Base-by-base conservation (phyloP, 1,139 yeast species). In the Yamadazyma atlantica region DNA sequence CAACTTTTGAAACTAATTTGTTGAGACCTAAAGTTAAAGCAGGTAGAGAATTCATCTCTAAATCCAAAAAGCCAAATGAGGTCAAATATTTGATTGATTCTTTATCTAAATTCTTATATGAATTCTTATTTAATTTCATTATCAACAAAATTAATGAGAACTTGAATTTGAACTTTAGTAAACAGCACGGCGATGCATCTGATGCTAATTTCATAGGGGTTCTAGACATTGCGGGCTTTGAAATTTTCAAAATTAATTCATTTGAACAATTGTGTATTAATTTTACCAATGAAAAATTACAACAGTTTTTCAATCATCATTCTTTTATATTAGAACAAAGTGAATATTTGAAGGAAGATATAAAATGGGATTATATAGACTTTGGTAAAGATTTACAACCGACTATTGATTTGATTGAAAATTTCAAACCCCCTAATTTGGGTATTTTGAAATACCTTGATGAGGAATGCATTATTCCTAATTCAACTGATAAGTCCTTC, bases 211-310 rank as follows among this genome's bases (percentile, higher is more conserved):
- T 84, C 50, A 88, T 92, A 50, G 98, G 99, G 2, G 94, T 94
- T 3, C 69, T 92, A 42, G 99, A 92, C 69, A 94, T 92, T 53
- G 97, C 97, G 0, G 99, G 98, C 6, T 94, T 92, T 63, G 99
- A 94, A 64, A 92, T 92, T 42, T 94, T 94, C 57, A 82, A 87
- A 41, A 75, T 77, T 43, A 94, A 94, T 57, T 87, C 96, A 1
- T 92, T 94, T 58, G 99, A 94, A 59, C 99, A 94, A 62, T 73
- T 94, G 32, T 92, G 98, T 63, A 94, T 94, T 57, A 94, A 94
- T 55, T 92, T 87, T 58, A 92, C 98, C 35, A 94, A 94, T 60
- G 99, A 94, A 62, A 89, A 87, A 56, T 70, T 94, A 33, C 98
- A 94, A 61, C 98, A 94, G 59, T 92, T 89, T 55, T 94, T 94